These are phyloP conservation scores for Ascochyta koolunga DNA, from an alignment of 2,329 filamentous ascomycete genomes.

Conservation along the genomic window DNA sequence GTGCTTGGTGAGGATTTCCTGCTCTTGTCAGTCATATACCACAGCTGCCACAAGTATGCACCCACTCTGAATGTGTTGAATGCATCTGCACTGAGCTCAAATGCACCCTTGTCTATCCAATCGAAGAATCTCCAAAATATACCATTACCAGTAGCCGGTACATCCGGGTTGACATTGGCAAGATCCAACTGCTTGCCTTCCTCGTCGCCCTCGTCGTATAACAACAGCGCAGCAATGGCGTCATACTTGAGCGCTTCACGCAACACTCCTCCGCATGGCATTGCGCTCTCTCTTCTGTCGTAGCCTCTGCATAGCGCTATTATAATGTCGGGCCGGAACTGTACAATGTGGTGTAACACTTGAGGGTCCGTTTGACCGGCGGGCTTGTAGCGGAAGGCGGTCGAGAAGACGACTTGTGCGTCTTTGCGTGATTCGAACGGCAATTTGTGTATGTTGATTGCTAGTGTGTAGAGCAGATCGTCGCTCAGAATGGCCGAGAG, in stretches of 20 bases:
- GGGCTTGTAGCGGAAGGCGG: slow-evolving; percentile 88
- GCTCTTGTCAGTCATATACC: slow-evolving; percentile 21
- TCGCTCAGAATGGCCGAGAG: slow-evolving; percentile 86
- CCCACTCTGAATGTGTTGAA: slow-evolving; percentile 93
- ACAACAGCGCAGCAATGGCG: slow-evolving; percentile 84
- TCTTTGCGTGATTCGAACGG: slow-evolving; percentile 97
- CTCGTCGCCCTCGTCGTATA: slow-evolving; percentile 84
- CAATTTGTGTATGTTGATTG: slow-evolving; percentile 79
- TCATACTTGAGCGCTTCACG: slow-evolving; percentile 91
- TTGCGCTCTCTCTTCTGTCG: slow-evolving; percentile 87
- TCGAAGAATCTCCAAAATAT: slow-evolving; percentile 97
- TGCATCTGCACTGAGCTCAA: slow-evolving; percentile 95
- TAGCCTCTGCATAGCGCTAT: slow-evolving; percentile 89
- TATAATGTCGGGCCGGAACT: slow-evolving; percentile 83
- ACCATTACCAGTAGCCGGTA: slow-evolving; percentile 77
- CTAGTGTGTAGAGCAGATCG: slow-evolving; percentile 84
- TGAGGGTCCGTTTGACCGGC: slow-evolving; percentile 75
- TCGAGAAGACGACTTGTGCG: slow-evolving; percentile 93
- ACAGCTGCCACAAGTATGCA: background rate
- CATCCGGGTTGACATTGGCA: slow-evolving; percentile 75
- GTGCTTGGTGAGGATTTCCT: slow-evolving; percentile 94
- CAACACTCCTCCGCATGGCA: slow-evolving; percentile 86
- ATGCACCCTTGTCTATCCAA: slow-evolving; percentile 96
- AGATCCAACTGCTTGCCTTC: slow-evolving; percentile 78
- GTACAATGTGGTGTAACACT: slow-evolving; percentile 86